Base-by-base conservation (phyloP, 139 green algal genomes). In the Chlorella sp. region DNA sequence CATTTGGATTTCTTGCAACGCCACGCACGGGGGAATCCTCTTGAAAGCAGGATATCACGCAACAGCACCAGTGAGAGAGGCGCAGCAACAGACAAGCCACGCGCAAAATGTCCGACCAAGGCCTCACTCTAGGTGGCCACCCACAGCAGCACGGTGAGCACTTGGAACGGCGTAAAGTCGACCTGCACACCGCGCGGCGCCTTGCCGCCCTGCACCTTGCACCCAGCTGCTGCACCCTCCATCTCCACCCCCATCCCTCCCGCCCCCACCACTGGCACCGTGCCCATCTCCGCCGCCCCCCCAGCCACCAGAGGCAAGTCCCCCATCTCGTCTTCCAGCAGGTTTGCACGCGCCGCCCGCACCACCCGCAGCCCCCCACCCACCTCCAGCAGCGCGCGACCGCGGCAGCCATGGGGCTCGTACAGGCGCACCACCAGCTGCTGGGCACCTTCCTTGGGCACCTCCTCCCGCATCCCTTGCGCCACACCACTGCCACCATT, bases 351-450 rank as follows among this genome's bases (percentile, higher is more conserved):
- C 2, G 29, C n/a, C 24, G 31, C 74, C 2, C 63, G 35, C 1
- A 10, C 29, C 55, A 79, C 55, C 14, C n/a, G 35, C 59, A 79
- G 67, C 65, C 67, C 64, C 1, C 10, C 33, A 1, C 66, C 55
- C 67, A 55, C 72, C 6, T 6, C 10, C 2, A 79, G 0, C 1
- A 33, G 59, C 1, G 66, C 74, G 20, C 67, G 31, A 2, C 74
- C 74, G 2, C 74, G 74, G 27, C 51, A 31, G 24, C 74, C 76
- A 65, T 77, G 66, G 0, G 76, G 76, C 72, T 82, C 76, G 60
- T 82, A 82, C 76, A 82, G 29, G 4, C 76, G 55, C 31, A 79
- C 23, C 0, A 79, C 26, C 3, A 79, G 34, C 20, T 36, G 17
- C 62, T 68, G 5, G 27, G 5, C 4, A 35, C 5, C 62, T 42